Evolutionary conservation across 2,329 filamentous ascomycete genomes (phyloP).

Genomic region (Elsinoe arachidis): DNA sequence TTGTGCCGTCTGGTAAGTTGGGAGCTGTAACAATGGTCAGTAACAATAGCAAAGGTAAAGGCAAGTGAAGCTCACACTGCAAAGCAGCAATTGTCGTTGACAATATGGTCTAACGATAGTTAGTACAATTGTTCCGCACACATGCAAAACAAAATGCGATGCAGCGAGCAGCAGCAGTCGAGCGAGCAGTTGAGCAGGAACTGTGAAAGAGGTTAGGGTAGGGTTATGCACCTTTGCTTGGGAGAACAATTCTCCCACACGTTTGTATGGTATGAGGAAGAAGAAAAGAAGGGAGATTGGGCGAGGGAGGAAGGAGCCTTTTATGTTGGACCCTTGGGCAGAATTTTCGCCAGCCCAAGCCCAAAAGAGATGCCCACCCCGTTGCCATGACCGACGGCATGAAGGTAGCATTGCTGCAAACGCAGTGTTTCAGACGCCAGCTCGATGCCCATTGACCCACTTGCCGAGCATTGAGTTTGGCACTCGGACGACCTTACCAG

Average conservation of each 20-base stretch:
- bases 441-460: too few relatives aligned
- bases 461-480: too few relatives aligned
- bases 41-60: not conserved
- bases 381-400: not conserved
- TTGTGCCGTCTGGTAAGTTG: not conserved
- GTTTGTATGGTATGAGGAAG: not conserved
- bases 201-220: not conserved
- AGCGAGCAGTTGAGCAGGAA: not conserved
- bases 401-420: not conserved
- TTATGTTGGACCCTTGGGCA: not conserved
- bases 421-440: not conserved
- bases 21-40: not conserved
- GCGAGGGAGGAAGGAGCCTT: not conserved
- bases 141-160: not conserved
- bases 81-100: not conserved
- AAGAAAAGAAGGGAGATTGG: not conserved
- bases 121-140: not conserved
- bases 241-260: not conserved
- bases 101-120: not conserved
- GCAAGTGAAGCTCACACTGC: not conserved
- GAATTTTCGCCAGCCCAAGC: not conserved
- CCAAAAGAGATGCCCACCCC: not conserved
- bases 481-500: too few relatives aligned
- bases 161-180: not conserved
- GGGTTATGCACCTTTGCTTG: not conserved